A percentile compares a stretch with the other conserved stretches of the same genome.
Evolutionary conservation across 441 rosid genomes (phyloP).

Genomic region (Populus hybrid): DNA sequence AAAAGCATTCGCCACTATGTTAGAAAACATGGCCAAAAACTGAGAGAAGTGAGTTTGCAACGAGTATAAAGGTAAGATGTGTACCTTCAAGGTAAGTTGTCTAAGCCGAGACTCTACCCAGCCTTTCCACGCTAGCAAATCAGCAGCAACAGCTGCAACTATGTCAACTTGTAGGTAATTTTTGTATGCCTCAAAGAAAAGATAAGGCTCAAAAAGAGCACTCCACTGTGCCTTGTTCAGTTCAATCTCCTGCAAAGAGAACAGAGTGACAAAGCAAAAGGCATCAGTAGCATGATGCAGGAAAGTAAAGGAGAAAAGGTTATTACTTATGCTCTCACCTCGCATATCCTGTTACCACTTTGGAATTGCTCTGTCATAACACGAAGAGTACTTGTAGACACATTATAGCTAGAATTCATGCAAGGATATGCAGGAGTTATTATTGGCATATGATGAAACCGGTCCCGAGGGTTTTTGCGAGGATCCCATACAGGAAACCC

Average conservation of each 20-base stretch:
- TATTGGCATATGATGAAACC: conserved; percentile 68
- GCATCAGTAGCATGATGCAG: conserved; percentile 8
- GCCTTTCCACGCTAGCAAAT: conserved; percentile 69
- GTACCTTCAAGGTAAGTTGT: conserved; percentile 63
- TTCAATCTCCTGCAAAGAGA: conserved; percentile 49
- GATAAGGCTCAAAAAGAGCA: conserved; percentile 60
- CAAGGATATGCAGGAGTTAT: conserved; percentile 79
- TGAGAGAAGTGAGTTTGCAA: background rate
- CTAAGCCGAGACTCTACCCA: conserved; percentile 81
- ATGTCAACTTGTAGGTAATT: conserved; percentile 69
- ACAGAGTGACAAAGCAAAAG: conserved; percentile 15
- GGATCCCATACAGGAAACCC: conserved; percentile 86
- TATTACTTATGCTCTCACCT: conserved; percentile 38
- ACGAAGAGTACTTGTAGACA: conserved; percentile 59
- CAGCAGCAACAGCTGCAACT: conserved; percentile 50
- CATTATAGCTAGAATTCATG: conserved; percentile 79
- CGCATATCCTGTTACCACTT: conserved; percentile 55
- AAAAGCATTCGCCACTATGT: background rate
- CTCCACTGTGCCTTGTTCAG: conserved; percentile 57
- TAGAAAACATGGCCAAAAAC: conserved; percentile 10
- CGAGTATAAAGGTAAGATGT: conserved; percentile 6
- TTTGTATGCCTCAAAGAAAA: conserved; percentile 64
- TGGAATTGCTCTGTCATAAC: conserved; percentile 72
- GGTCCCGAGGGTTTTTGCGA: conserved; percentile 60
- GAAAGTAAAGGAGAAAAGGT: conserved; percentile 8